These are phyloP conservation scores for Thraustochytrium striatum DNA, from an alignment of 352 stramenopile species.

Conservation along the genomic window DNA sequence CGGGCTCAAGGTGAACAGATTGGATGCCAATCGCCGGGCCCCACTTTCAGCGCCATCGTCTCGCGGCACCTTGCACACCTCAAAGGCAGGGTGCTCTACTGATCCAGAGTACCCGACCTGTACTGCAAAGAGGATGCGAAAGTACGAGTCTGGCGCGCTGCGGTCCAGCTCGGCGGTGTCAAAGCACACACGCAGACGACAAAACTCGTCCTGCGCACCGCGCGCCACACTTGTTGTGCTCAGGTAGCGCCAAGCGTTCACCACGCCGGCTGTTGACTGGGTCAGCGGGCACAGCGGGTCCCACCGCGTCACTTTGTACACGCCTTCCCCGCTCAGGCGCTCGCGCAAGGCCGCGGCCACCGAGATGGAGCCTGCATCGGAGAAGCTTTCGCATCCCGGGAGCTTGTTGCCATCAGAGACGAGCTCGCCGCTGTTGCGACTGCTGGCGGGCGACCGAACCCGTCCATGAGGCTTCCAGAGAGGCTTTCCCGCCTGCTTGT, in stretches of 20 bases:
- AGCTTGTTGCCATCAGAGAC: background rate
- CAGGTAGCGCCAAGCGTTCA: constrained; percentile 31
- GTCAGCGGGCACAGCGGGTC: constrained; percentile 19
- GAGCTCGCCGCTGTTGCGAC: too few species aligned
- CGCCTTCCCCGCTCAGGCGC: background rate
- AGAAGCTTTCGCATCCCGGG: background rate
- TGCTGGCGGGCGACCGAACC: background rate
- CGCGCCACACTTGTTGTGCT: constrained; percentile 25
- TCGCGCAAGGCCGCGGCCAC: background rate
- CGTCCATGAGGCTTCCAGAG: background rate
- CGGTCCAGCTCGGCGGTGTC: too few species aligned
- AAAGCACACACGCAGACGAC: background rate
- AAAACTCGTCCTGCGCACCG: constrained; percentile 16
- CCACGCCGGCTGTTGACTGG: background rate
- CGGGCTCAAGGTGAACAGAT: constrained; percentile 35
- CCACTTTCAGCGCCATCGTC: background rate
- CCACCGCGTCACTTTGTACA: background rate
- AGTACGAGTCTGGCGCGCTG: too few species aligned
- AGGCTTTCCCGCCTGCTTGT: background rate
- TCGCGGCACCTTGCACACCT: background rate
- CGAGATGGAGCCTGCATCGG: constrained; percentile 9
- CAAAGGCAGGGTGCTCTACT: too few species aligned
- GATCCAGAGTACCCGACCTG: constrained; percentile 12
- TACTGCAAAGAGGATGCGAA: constrained; percentile 28
- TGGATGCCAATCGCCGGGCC: background rate